Evolutionary conservation across 306 rosid species (phyloP).

Genomic region (Casuarina equisetifolia): DNA sequence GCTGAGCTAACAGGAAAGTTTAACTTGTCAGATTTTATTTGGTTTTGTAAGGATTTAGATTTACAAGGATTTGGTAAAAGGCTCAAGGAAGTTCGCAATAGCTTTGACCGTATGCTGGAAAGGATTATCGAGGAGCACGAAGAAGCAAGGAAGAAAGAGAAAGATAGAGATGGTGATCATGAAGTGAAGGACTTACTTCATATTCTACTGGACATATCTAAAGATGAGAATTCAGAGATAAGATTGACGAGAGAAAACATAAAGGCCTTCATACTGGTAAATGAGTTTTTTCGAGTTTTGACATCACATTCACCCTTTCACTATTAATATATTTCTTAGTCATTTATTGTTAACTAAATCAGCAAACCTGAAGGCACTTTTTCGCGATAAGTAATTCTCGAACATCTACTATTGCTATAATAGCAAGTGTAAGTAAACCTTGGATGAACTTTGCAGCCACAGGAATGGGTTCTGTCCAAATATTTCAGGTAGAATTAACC

Average conservation of each 20-base stretch:
- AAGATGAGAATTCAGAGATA: slow-evolving; percentile 46
- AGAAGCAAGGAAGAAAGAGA: slow-evolving; percentile 23
- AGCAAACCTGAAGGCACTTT: neutral
- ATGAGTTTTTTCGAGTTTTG: neutral
- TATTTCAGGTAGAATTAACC: neutral
- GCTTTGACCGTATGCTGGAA: slow-evolving; percentile 56
- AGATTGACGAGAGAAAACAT: slow-evolving; percentile 50
- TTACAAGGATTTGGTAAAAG: slow-evolving; percentile 48
- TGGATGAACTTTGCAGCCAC: neutral
- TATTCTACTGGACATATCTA: slow-evolving; percentile 41
- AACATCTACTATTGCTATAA: no score
- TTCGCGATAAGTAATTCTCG: no score
- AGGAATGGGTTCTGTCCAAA: neutral
- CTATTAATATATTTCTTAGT: neutral
- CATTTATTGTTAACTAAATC: neutral
- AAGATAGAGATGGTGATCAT: slow-evolving; percentile 12
- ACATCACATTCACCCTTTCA: neutral
- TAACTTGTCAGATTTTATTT: slow-evolving; percentile 53
- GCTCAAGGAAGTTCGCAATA: slow-evolving; percentile 28
- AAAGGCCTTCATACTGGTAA: slow-evolving; percentile 62
- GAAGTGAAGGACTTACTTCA: slow-evolving; percentile 47
- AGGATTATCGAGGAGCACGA: slow-evolving; percentile 49
- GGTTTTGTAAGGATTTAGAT: slow-evolving; percentile 53
- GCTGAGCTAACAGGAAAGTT: slow-evolving; percentile 45
- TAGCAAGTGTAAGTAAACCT: no score